phyloP scores from a whole-genome alignment of 331 rosid genomes.

The Malus hybrid region DNA sequence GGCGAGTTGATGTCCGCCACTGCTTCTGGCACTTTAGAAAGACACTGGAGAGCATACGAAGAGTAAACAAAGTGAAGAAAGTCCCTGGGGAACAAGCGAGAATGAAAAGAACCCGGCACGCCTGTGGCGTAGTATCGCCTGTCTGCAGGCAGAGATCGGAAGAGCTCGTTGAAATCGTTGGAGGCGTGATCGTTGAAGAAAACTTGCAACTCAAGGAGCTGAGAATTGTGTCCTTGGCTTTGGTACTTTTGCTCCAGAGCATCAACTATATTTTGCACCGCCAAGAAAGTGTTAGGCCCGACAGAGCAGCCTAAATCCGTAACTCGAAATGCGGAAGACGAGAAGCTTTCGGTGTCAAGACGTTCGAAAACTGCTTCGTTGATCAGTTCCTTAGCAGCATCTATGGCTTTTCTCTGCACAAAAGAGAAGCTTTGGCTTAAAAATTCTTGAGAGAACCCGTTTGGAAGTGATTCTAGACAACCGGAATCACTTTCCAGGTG shows the following conservation, averaged over 20 bases:
- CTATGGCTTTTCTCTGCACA: background rate
- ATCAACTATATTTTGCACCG: constrained; percentile 16
- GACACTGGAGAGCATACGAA: constrained; percentile 12
- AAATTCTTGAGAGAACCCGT: too few species aligned
- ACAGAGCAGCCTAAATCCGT: constrained; percentile 15
- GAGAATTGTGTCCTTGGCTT: background rate
- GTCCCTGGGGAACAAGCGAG: background rate
- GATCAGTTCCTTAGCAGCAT: background rate
- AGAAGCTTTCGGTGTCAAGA: background rate
- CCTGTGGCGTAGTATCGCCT: background rate
- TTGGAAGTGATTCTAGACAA: too few species aligned
- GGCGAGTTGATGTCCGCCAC: background rate
- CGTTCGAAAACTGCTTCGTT: background rate
- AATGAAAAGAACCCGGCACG: constrained; percentile 11
- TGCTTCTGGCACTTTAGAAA: constrained; percentile 10
- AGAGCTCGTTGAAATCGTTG: constrained; percentile 17
- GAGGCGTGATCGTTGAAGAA: background rate
- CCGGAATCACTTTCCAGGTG: too few species aligned
- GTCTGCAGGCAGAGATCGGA: background rate
- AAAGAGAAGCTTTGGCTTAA: background rate
- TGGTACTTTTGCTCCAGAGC: constrained; percentile 5
- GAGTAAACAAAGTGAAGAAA: constrained; percentile 18
- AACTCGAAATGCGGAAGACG: background rate
- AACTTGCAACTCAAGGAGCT: constrained; percentile 9
- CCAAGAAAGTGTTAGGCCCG: constrained; percentile 16